phyloP scores from a whole-genome alignment of 495 filamentous ascomycete genomes.

The Pseudoneurospora amorphoporcata region DNA sequence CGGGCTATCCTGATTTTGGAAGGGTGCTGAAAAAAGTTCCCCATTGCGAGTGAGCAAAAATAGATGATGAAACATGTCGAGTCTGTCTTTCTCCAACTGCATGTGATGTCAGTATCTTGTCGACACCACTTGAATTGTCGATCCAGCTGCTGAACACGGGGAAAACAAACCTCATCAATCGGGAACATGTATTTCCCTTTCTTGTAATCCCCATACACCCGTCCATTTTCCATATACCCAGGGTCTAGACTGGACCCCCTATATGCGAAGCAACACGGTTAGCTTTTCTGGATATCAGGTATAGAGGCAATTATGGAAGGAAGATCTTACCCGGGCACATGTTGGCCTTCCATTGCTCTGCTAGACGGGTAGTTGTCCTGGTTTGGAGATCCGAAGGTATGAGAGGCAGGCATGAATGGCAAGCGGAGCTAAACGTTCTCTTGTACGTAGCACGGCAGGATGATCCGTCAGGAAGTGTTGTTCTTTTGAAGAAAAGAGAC shows the following conservation, averaged over 20 bases:
- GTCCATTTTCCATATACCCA: slow-evolving; percentile 1
- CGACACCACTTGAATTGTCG: not conserved
- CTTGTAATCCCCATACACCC: slow-evolving; percentile 34
- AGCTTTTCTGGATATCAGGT: not conserved
- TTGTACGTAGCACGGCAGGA: not conserved
- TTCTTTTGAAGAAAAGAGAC: not conserved
- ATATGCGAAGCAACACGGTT: not conserved
- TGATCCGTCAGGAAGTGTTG: not conserved
- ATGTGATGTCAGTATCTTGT: slow-evolving; percentile 8
- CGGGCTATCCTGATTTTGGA: slow-evolving; percentile 23
- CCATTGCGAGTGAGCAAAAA: slow-evolving; percentile 56
- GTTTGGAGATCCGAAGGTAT: not conserved
- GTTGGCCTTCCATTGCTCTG: not conserved
- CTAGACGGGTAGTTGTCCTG: not conserved
- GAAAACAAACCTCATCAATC: slow-evolving; percentile 44
- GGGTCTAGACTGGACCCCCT: not conserved
- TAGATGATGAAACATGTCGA: slow-evolving; percentile 72
- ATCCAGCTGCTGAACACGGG: not conserved
- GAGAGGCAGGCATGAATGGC: not conserved
- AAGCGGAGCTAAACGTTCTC: not conserved
- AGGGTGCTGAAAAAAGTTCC: slow-evolving; percentile 44
- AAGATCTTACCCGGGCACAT: not conserved
- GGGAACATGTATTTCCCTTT: slow-evolving; percentile 53
- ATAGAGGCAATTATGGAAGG: not conserved
- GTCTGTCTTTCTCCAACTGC: slow-evolving; percentile 58